Evolutionary conservation across 352 stramenopile genomes (phyloP).

Genomic region (Phytophthora colocasiae): DNA sequence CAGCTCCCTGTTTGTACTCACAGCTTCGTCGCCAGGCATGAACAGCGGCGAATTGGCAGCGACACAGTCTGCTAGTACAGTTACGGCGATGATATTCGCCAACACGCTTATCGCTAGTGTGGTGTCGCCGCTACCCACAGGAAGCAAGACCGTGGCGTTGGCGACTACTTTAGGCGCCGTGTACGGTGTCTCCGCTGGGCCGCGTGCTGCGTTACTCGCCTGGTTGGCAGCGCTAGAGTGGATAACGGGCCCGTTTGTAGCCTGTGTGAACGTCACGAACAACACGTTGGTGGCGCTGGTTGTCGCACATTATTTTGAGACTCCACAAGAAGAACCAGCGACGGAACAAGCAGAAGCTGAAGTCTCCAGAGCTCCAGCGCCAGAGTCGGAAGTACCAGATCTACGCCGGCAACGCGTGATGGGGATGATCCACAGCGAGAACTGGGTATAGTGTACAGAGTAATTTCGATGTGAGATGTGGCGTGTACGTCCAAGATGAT

Average conservation of each 20-base stretch:
- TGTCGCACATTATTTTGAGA: slow-evolving; percentile 59
- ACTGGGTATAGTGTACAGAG: slow-evolving; percentile 30
- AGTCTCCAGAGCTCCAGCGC: not conserved
- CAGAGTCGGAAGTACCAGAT: slow-evolving; percentile 4
- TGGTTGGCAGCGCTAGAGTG: slow-evolving; percentile 62
- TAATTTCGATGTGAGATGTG: slow-evolving; percentile 19
- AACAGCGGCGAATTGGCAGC: slow-evolving; percentile 18
- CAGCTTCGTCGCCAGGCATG: slow-evolving; percentile 26
- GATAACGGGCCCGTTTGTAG: slow-evolving; percentile 64
- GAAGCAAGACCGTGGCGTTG: slow-evolving; percentile 41
- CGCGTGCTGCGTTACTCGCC: slow-evolving; percentile 39
- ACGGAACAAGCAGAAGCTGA: slow-evolving; percentile 3
- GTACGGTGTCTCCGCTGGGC: slow-evolving; percentile 41
- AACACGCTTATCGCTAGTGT: slow-evolving; percentile 47
- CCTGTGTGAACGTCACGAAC: slow-evolving; percentile 60
- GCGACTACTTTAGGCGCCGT: slow-evolving; percentile 54
- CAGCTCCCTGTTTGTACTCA: slow-evolving; percentile 54
- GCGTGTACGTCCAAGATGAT: not conserved
- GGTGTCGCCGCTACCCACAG: slow-evolving; percentile 49
- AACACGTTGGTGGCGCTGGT: slow-evolving; percentile 58
- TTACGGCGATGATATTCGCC: slow-evolving; percentile 46
- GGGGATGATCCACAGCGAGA: slow-evolving; percentile 32
- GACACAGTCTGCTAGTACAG: slow-evolving; percentile 31
- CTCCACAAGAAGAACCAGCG: slow-evolving; percentile 31
- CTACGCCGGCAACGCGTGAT: slow-evolving; percentile 19